These are phyloP conservation scores for Penicillium salamii DNA, from an alignment of 495 filamentous ascomycete genomes.

Conservation along the genomic window DNA sequence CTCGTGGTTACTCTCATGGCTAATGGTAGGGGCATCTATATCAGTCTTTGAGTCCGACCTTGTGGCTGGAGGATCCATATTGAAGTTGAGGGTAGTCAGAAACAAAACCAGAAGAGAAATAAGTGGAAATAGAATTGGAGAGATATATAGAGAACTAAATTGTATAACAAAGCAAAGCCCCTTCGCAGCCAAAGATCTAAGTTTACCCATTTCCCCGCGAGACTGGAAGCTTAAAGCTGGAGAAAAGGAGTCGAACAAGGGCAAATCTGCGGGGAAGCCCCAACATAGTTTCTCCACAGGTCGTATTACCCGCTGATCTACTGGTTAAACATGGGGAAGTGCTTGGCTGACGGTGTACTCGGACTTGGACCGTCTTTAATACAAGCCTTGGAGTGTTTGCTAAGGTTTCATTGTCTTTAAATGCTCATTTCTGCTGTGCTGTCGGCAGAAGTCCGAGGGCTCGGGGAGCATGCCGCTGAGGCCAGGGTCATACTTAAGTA, in stretches of 20 bases:
- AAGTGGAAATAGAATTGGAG: background rate
- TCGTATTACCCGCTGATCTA: slow-evolving; percentile 1
- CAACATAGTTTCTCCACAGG: slow-evolving; percentile 4
- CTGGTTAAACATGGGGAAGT: background rate
- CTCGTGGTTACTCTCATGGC: slow-evolving; percentile 25
- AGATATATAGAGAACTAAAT: background rate
- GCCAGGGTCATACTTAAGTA: too few relatives aligned
- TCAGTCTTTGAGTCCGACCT: slow-evolving; percentile 20
- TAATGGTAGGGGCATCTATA: slow-evolving; percentile 22
- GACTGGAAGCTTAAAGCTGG: slow-evolving; percentile 4
- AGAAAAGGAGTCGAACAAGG: background rate
- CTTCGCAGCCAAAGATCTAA: too few relatives aligned
- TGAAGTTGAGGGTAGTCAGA: background rate
- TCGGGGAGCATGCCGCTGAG: slow-evolving; percentile 7
- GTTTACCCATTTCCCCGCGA: slow-evolving; percentile 12
- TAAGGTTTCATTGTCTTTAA: too few relatives aligned
- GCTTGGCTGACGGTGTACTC: slow-evolving; percentile 17
- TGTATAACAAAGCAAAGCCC: background rate
- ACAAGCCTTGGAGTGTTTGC: too few relatives aligned
- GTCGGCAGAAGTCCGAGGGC: slow-evolving; percentile 21
- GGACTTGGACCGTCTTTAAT: slow-evolving; percentile 4
- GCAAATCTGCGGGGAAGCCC: slow-evolving; percentile 19
- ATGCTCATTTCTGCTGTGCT: background rate
- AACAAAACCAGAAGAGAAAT: background rate
- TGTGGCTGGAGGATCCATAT: slow-evolving; percentile 17